Evolutionary conservation across 2,329 filamentous ascomycete species (phyloP).

Genomic region (Atkinsonella hypoxylon): DNA sequence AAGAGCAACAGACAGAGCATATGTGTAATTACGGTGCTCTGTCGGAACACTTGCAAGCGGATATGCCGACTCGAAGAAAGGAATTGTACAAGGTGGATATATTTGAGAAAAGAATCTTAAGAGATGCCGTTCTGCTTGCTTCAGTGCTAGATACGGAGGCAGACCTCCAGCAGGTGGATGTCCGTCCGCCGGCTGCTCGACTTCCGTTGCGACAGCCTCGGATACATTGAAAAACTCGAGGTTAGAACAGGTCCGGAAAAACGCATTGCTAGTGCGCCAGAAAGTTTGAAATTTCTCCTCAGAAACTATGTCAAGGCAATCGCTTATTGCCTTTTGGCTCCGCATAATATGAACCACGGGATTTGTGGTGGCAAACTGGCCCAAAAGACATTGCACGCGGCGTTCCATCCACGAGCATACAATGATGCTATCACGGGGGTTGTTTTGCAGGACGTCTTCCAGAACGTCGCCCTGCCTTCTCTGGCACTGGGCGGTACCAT

Average conservation of each 20-base stretch:
- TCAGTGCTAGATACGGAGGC: constrained; percentile 53
- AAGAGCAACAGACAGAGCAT: constrained; percentile 53
- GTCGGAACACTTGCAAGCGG: constrained; percentile 50
- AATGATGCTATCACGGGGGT: constrained; percentile 52
- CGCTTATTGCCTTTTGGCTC: constrained; percentile 51
- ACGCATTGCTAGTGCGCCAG: constrained; percentile 41
- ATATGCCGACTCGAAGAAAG: constrained; percentile 50
- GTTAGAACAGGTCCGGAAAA: constrained; percentile 57
- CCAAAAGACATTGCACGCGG: constrained; percentile 45
- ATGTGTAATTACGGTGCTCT: constrained; percentile 52
- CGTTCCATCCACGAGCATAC: constrained; percentile 63
- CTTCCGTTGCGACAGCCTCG: constrained; percentile 29
- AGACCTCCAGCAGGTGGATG: constrained; percentile 20
- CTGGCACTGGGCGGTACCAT: constrained; percentile 51
- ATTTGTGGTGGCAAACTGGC: constrained; percentile 49
- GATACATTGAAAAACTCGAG: constrained; percentile 68
- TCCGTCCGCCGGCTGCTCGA: background rate
- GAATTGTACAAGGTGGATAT: constrained; percentile 40
- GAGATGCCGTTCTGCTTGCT: constrained; percentile 57
- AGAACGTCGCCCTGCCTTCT: constrained; percentile 51
- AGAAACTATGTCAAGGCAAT: constrained; percentile 46
- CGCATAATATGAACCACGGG: constrained; percentile 61
- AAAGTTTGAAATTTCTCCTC: constrained; percentile 45
- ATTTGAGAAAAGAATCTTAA: constrained; percentile 55
- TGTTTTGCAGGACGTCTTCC: constrained; percentile 43